Evolutionary conservation across 805 yeast genomes (phyloP), one percentile per base, ranked within the genome.

Genomic region (Starmera quercuum): DNA sequence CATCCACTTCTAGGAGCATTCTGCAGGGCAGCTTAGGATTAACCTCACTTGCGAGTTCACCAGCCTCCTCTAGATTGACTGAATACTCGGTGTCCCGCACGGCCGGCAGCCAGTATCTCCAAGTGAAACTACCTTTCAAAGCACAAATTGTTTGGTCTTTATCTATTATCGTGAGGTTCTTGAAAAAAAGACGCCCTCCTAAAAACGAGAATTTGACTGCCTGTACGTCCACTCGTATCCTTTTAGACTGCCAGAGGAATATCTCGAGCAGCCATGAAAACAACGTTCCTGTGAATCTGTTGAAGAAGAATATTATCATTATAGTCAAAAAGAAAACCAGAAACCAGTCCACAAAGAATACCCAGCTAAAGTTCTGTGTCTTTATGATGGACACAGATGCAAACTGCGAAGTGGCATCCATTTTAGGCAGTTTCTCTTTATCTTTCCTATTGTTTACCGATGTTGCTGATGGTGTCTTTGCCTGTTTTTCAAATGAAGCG

Each of bases 91-190:
- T 42, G 38, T 41, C 39, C 43, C 71, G 58, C 13, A 67, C 54
- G 5, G 57, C 52, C 4, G 63, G 59, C 33, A 85, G 61, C 97
- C 97, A 92, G 54, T 86, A 90, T 39, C 94, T 59, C 97, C 97
- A 92, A 0, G 95, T 83, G 19, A 90, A 51, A 45, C 75, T 73
- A 2, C 90, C 82, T 39, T 79, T 78, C 19, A 83, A 68, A 1
- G 83, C 66, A 8, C 85, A 72, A 1, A 85, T 50, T 2, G 95
- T 76, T 40, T 76, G 75, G 57, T 88, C 81, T 31, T 75, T 66
- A n/a, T 86, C 82, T 6, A 83, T 73, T 10, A 84, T 64, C 4
- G 83, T 73, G 14, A 88, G 51, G 53, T 87, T 85, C 44, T 80
- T 82, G 49, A 87, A 75, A 50, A 83, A 75, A 7, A 90, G 36